Percentiles rank a stretch among this genome's conserved stretches.
These are phyloP conservation scores for Cutaneotrichosporon sp. DNA, from an alignment of 1,284 basidiomycete species.

Conservation along the genomic window DNA sequence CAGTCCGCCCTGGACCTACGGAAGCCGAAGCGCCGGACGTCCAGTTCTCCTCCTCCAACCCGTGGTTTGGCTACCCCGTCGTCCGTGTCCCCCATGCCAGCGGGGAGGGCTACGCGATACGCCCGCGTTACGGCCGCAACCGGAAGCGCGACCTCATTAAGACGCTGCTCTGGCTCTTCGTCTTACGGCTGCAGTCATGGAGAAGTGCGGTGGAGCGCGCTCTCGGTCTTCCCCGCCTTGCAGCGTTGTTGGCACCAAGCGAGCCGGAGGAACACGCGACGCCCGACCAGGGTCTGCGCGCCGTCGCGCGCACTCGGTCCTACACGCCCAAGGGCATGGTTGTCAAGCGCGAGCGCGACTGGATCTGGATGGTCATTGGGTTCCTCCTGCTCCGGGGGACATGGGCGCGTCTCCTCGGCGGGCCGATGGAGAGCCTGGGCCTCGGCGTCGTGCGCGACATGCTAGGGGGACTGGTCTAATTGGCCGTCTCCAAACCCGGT, in stretches of 20 bases:
- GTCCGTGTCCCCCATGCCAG: slow-evolving; percentile 28
- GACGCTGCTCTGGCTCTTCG: slow-evolving; percentile 51
- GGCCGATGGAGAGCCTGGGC: slow-evolving; percentile 37
- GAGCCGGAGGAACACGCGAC: not conserved
- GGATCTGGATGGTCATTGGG: slow-evolving; percentile 50
- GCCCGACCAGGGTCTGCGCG: slow-evolving; percentile 13
- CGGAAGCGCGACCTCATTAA: slow-evolving; percentile 52
- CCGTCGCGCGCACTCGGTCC: slow-evolving; percentile 12
- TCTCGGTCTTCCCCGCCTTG: slow-evolving; percentile 30
- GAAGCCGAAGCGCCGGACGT: slow-evolving; percentile 14
- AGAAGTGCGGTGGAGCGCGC: slow-evolving; percentile 40
- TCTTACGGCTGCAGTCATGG: slow-evolving; percentile 45
- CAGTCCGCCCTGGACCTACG: not conserved
- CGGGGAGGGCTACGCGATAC: slow-evolving; percentile 27
- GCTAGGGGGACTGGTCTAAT: slow-evolving; percentile 16
- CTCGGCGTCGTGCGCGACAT: slow-evolving; percentile 28
- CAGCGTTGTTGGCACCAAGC: slow-evolving; percentile 3
- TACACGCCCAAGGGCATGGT: slow-evolving; percentile 12
- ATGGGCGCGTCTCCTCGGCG: slow-evolving; percentile 39
- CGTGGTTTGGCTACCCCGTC: slow-evolving; percentile 53
- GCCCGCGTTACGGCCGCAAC: slow-evolving; percentile 45
- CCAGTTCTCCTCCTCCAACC: slow-evolving; percentile 37
- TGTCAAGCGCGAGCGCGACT: slow-evolving; percentile 31
- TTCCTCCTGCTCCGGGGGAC: slow-evolving; percentile 47
- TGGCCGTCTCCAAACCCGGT: no score